These are phyloP conservation scores for Pythium apleroticum DNA, from an alignment of 352 stramenopile genomes.

Conservation along the genomic window DNA sequence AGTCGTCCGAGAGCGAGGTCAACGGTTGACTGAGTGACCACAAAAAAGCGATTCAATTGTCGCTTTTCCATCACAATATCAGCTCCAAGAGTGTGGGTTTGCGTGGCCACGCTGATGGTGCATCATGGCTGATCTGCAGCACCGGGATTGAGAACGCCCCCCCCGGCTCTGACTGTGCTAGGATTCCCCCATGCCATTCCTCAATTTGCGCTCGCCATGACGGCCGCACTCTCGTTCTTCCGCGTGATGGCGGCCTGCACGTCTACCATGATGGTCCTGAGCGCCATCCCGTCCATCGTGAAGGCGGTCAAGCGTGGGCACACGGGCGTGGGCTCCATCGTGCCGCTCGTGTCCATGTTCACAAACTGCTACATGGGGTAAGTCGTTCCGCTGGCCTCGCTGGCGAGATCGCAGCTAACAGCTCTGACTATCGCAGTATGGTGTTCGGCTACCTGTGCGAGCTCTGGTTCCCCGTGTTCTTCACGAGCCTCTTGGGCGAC, in stretches of 20 bases:
- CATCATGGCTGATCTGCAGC: too few relatives aligned
- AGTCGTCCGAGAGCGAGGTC: too few relatives aligned
- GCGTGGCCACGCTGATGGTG: neutral
- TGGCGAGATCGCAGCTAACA: neutral
- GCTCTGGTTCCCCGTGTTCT: constrained; percentile 49
- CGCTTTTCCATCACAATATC: too few relatives aligned
- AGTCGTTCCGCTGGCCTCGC: neutral
- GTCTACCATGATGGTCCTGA: constrained; percentile 41
- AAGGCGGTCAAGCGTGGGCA: constrained; percentile 35
- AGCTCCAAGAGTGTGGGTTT: too few relatives aligned
- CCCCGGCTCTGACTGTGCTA: too few relatives aligned
- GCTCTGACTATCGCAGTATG: constrained; percentile 20
- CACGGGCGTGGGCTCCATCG: constrained; percentile 44
- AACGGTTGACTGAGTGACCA: too few relatives aligned
- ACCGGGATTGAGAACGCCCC: too few relatives aligned
- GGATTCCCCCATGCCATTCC: too few relatives aligned
- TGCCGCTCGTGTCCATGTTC: constrained; percentile 49
- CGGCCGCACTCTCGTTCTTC: constrained; percentile 23
- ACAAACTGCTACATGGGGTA: constrained; percentile 43
- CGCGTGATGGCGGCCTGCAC: constrained; percentile 34
- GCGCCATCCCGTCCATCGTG: constrained; percentile 40
- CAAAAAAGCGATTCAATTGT: too few relatives aligned
- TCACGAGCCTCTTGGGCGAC: constrained; percentile 43
- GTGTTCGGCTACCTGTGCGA: constrained; percentile 46
- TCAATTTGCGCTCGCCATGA: constrained; percentile 9